These are phyloP conservation scores for Neodidymelliopsis sp. DNA, from an alignment of 2,329 filamentous ascomycete genomes.

Conservation along the genomic window DNA sequence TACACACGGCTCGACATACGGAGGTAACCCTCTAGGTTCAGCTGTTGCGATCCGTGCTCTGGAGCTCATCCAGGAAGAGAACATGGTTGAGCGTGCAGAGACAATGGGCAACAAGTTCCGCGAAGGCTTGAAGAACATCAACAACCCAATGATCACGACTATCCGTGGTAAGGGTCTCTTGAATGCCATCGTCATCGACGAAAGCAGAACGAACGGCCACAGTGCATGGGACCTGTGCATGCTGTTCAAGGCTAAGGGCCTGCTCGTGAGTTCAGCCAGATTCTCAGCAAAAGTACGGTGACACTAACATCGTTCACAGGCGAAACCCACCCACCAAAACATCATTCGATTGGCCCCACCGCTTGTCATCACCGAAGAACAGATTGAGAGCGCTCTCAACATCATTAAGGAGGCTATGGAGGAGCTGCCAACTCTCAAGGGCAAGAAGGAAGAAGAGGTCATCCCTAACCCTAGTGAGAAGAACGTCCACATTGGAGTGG, in stretches of 20 bases:
- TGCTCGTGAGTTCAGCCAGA: slow-evolving; percentile 73
- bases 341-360: slow-evolving; percentile 98
- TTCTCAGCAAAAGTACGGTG: slow-evolving; percentile 46
- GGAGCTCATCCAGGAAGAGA: slow-evolving; percentile 91
- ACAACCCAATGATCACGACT: slow-evolving; percentile 79
- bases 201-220: slow-evolving; percentile 82
- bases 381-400: slow-evolving; percentile 77
- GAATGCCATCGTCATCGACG: slow-evolving; percentile 96
- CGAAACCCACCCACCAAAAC: slow-evolving; percentile 97
- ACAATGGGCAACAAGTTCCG: slow-evolving; percentile 83
- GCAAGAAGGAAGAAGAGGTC: slow-evolving; percentile 59
- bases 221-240: slow-evolving; percentile 97
- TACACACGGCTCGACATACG: slow-evolving; percentile 98
- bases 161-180: slow-evolving; percentile 92
- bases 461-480: slow-evolving; percentile 65
- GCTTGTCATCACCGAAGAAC: slow-evolving; percentile 87
- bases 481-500: slow-evolving; percentile 66
- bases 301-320: slow-evolving; percentile 62
- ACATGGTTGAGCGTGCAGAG: slow-evolving; percentile 84
- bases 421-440: slow-evolving; percentile 77
- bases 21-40: slow-evolving; percentile 93
- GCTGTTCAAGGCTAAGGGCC: slow-evolving; percentile 91
- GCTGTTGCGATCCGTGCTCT: slow-evolving; percentile 94
- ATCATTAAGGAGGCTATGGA: slow-evolving; percentile 84
- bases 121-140: slow-evolving; percentile 75